phyloP scores from a whole-genome alignment of 169 alveolate genomes.

The Plasmodium falciparum region DNA sequence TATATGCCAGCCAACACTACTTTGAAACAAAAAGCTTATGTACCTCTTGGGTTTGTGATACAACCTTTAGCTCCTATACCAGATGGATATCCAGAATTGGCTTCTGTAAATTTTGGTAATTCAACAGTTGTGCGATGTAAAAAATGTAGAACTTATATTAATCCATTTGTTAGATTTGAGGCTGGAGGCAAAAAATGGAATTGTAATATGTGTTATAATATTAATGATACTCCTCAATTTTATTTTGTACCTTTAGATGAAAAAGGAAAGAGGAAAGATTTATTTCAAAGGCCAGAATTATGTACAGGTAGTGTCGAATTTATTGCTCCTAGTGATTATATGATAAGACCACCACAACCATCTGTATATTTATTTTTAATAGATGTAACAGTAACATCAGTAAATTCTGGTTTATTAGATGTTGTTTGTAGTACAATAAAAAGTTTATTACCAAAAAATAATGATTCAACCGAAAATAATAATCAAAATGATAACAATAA shows the following conservation, averaged over 20 bases:
- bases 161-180: constrained; percentile 96
- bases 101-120: constrained; percentile 91
- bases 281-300: constrained; percentile 92
- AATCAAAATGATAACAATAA: too few relatives aligned
- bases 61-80: constrained; percentile 89
- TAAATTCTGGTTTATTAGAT: constrained; percentile 93
- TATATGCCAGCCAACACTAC: constrained; percentile 84
- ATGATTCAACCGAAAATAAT: neutral
- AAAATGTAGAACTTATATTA: constrained; percentile 95
- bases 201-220: constrained; percentile 96
- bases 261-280: constrained; percentile 90
- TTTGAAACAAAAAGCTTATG: constrained; percentile 86
- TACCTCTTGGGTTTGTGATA: constrained; percentile 87
- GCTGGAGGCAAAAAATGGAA: constrained; percentile 96
- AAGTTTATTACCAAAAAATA: constrained; percentile 76
- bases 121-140: constrained; percentile 93
- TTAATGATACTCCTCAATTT: constrained; percentile 93
- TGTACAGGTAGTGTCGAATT: constrained; percentile 95
- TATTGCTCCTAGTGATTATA: constrained; percentile 96
- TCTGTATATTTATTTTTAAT: constrained; percentile 93
- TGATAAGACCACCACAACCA: constrained; percentile 97
- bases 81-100: constrained; percentile 90
- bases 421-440: constrained; percentile 91
- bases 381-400: constrained; percentile 94
- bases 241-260: constrained; percentile 86